A percentile compares a stretch with the other conserved stretches of the same genome.
These are phyloP conservation scores for Aspergillus bridgeri DNA, from an alignment of 495 filamentous ascomycete species.

Conservation along the genomic window DNA sequence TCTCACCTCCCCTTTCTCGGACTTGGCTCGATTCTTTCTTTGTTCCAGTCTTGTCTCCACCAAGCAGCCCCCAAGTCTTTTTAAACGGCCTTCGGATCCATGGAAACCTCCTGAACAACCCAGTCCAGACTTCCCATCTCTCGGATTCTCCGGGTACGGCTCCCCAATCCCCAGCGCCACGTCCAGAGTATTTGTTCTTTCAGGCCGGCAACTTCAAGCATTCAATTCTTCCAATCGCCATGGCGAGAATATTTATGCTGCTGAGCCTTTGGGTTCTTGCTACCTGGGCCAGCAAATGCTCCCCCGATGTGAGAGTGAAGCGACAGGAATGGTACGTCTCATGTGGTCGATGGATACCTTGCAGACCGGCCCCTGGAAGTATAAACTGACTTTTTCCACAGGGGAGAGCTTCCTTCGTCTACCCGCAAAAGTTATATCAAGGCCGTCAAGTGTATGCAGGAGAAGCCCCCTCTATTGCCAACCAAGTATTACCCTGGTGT, in stretches of 20 bases:
- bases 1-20: not conserved
- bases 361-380: not conserved
- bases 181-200: not conserved
- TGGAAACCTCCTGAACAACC: not conserved
- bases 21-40: slow-evolving; percentile 3
- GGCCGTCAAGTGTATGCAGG: slow-evolving; percentile 1
- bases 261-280: not conserved
- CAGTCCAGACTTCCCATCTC: not conserved
- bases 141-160: not conserved
- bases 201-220: not conserved
- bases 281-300: not conserved
- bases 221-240: not conserved
- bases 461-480: not conserved
- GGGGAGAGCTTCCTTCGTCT: not conserved
- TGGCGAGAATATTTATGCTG: not conserved
- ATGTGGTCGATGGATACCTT: not conserved
- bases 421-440: not conserved
- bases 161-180: not conserved
- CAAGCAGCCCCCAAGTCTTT: not conserved
- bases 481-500: not conserved
- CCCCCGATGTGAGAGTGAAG: not conserved
- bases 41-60: not conserved
- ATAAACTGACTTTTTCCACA: not conserved
- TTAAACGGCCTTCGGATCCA: not conserved
- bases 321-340: not conserved